phyloP scores from a whole-genome alignment of 257 asterid genomes.

The Nicotiana tomentosiformis region DNA sequence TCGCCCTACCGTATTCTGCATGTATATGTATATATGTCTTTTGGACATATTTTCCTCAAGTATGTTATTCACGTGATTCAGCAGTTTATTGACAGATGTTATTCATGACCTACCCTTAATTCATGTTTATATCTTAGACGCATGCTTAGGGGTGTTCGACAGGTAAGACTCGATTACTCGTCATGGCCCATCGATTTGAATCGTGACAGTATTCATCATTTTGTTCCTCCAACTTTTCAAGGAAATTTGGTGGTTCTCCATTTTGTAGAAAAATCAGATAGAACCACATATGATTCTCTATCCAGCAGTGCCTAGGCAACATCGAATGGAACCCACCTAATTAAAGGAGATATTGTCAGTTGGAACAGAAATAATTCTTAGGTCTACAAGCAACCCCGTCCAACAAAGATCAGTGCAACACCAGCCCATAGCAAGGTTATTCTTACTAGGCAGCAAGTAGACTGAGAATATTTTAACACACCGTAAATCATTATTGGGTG shows the following conservation, averaged over 20 bases:
- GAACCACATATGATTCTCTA: slow-evolving; percentile 52
- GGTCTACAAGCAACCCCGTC: background rate
- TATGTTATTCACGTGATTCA: no score
- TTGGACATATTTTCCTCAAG: no score
- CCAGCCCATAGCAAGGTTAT: background rate
- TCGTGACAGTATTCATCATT: slow-evolving; percentile 13
- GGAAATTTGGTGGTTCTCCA: slow-evolving; percentile 34
- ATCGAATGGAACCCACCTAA: slow-evolving; percentile 81
- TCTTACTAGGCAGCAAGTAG: background rate
- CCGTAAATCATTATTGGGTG: background rate
- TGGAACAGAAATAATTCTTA: background rate
- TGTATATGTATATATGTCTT: no score
- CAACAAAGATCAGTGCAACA: background rate
- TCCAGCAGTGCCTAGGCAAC: slow-evolving; percentile 63
- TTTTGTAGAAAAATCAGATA: slow-evolving; percentile 49
- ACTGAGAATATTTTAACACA: background rate
- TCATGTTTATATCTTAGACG: no score
- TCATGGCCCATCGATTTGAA: no score
- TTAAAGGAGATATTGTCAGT: background rate
- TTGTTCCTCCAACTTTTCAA: slow-evolving; percentile 37
- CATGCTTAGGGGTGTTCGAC: no score
- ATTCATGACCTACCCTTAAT: no score
- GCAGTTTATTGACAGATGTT: no score
- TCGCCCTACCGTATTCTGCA: no score
- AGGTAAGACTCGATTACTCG: no score